Evolutionary conservation across 129 eudicot genomes (phyloP).

Genomic region (Escallonia herrerae): DNA sequence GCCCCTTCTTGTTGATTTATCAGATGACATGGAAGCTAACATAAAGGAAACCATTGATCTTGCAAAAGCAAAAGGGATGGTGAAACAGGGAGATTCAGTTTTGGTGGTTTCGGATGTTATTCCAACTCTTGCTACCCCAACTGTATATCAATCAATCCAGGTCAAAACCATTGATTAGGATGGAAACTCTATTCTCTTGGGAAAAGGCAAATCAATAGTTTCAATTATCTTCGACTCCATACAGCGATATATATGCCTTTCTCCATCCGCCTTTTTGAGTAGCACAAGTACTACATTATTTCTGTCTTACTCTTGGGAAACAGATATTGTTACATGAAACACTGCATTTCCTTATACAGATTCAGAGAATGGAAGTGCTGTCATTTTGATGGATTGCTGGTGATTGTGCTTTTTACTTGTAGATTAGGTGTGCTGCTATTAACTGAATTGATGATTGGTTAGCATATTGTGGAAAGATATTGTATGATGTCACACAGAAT

Average conservation of each 20-base stretch:
- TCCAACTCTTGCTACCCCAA: constrained; percentile 23
- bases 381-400: too few species aligned
- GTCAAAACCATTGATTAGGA: constrained; percentile 42
- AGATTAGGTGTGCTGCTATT: too few species aligned
- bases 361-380: too few species aligned
- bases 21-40: constrained; percentile 65
- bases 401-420: too few species aligned
- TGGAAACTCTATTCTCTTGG: not conserved
- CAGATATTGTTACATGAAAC: not conserved
- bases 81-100: constrained; percentile 51
- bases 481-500: too few species aligned
- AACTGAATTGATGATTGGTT: too few species aligned
- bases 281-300: not conserved
- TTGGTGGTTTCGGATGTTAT: constrained; percentile 57
- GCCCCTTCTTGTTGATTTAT: constrained; percentile 46
- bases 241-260: not conserved
- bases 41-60: constrained; percentile 29
- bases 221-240: not conserved
- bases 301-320: not conserved
- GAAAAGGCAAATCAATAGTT: not conserved
- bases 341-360: too few species aligned
- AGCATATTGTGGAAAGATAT: too few species aligned
- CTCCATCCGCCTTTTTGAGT: not conserved
- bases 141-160: constrained; percentile 60
- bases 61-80: constrained; percentile 38